These are phyloP conservation scores for Chalaropsis ovoidea DNA, from an alignment of 2,329 filamentous ascomycete species.

Conservation along the genomic window DNA sequence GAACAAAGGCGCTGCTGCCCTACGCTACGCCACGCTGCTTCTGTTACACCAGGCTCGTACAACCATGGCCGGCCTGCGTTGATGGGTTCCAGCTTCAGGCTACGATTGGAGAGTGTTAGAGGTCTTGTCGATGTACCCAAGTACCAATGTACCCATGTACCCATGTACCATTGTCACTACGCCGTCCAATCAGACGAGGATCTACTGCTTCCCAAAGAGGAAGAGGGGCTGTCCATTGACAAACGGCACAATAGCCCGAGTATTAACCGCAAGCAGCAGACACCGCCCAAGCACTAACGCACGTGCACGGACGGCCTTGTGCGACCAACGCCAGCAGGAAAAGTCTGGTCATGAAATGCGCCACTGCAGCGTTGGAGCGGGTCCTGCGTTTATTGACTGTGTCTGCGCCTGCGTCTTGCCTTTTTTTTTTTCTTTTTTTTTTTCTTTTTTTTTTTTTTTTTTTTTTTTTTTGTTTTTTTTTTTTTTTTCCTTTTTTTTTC, in stretches of 20 bases:
- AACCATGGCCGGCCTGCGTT: no score
- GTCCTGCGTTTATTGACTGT: neutral
- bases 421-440: no score
- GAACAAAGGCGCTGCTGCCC: neutral
- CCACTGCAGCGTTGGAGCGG: neutral
- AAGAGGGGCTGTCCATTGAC: neutral
- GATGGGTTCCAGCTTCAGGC: neutral
- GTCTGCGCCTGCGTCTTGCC: no score
- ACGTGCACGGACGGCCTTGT: neutral
- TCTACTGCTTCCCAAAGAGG: neutral
- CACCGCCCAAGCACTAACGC: neutral
- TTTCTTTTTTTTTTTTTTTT: no score
- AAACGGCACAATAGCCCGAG: neutral
- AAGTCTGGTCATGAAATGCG: conserved; percentile 7
- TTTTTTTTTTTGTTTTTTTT: no score
- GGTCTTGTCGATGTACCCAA: neutral
- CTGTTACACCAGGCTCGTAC: neutral
- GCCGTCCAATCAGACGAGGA: neutral
- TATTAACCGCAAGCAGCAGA: neutral
- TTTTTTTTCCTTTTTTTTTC: no score
- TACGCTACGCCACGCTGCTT: neutral
- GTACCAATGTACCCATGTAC: neutral
- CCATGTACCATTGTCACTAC: neutral
- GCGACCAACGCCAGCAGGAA: neutral
- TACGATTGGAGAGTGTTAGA: no score